These are phyloP conservation scores for Tricholoma hemisulphureum DNA, from an alignment of 768 basidiomycete genomes.

Conservation along the genomic window DNA sequence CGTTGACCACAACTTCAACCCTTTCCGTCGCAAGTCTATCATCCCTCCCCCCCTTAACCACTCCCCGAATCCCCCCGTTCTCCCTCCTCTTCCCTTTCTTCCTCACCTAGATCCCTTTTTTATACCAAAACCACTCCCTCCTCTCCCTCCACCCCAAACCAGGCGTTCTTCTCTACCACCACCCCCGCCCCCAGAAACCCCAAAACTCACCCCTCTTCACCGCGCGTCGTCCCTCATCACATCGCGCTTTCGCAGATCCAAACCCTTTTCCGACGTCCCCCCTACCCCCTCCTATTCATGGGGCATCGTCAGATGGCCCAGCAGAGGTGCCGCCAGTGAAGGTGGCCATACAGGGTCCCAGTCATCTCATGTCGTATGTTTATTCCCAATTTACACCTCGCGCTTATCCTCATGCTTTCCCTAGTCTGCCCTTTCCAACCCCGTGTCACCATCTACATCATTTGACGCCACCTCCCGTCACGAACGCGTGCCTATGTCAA, in stretches of 20 bases:
- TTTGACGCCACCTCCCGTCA: not conserved
- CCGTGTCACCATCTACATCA: not conserved
- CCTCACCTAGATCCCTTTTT: too few relatives aligned
- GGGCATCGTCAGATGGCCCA: not conserved
- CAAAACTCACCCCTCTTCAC: not conserved
- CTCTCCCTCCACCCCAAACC: too few relatives aligned
- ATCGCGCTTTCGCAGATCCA: not conserved
- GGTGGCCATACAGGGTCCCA: not conserved
- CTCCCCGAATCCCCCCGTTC: too few relatives aligned
- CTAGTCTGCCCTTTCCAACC: not conserved
- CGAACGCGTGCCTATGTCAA: not conserved
- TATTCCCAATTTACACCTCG: not conserved
- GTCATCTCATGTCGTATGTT: not conserved
- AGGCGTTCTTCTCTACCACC: too few relatives aligned
- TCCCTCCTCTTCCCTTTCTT: too few relatives aligned
- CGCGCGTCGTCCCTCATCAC: constrained; percentile 1
- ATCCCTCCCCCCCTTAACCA: too few relatives aligned
- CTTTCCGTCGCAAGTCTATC: too few relatives aligned
- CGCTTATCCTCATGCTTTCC: not conserved
- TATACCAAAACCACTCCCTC: too few relatives aligned
- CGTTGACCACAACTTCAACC: too few relatives aligned
- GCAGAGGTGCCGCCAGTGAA: not conserved
- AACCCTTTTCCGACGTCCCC: not conserved
- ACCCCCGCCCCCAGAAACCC: not conserved
- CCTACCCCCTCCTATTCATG: not conserved